phyloP scores from a whole-genome alignment of 1,284 basidiomycete genomes.

The Ceratorhiza oryzae-sativae region DNA sequence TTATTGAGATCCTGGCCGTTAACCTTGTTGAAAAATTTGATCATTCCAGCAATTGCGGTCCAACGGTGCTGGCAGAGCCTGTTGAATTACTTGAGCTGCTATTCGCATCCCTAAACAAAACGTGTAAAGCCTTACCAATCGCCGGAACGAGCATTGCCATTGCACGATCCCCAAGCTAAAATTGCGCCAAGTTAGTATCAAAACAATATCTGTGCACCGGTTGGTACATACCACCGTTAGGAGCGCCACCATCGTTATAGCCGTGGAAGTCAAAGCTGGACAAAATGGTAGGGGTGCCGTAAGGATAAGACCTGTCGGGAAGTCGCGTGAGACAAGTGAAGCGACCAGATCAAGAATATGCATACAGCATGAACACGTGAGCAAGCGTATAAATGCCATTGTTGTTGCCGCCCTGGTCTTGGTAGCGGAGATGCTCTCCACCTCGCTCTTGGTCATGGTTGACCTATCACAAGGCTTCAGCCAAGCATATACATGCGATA shows the following conservation, averaged over 20 bases:
- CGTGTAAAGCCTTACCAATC: conserved; percentile 55
- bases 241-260: conserved; percentile 63
- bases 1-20: conserved; percentile 55
- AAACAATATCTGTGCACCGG: background rate
- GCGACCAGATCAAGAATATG: background rate
- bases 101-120: background rate
- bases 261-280: conserved; percentile 63
- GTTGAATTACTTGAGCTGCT: background rate
- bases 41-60: conserved; percentile 65
- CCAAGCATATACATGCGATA: background rate
- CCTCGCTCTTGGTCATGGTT: conserved; percentile 72
- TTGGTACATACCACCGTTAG: conserved; percentile 56
- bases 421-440: conserved; percentile 62
- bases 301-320: conserved; percentile 59
- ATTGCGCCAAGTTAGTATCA: background rate
- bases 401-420: conserved; percentile 55
- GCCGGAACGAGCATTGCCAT: conserved; percentile 58
- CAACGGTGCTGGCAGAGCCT: conserved; percentile 62
- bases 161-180: conserved; percentile 62
- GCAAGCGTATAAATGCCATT: conserved; percentile 68
- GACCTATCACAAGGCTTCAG: conserved; percentile 45
- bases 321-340: background rate
- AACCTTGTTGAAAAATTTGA: conserved; percentile 67
- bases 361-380: conserved; percentile 64
- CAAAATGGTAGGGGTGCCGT: conserved; percentile 68